Evolutionary conservation across 2,329 filamentous ascomycete species (phyloP), one percentile per base, ranked within the genome.

Genomic region (Phyllosticta citriasiana): DNA sequence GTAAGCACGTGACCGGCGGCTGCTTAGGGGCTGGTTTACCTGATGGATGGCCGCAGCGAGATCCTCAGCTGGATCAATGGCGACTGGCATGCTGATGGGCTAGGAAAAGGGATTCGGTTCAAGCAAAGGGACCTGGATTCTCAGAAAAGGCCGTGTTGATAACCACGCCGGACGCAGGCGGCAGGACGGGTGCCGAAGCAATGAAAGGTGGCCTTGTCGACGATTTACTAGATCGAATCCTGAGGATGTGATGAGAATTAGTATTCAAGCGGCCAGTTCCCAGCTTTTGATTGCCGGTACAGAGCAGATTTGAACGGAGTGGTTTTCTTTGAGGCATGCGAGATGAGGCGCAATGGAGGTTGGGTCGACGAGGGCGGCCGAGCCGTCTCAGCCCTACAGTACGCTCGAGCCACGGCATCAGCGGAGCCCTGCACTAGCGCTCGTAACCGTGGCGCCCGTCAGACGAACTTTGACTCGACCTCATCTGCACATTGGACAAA

Each of bases 1-100:
- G 53, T 56, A 27, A 57, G 60, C 26, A 60, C 58, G 57, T n/a
- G 57, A 33, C 55, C 56, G 27, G 25, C 19, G 12, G 2, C 12
- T 58, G 68, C 16, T 53, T 3, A 55, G 67, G 26, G 52, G 33
- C n/a, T 25, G 53, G 27, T 71, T 64, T 73, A 80, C 78, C 74
- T 80, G 78, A 69, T 80, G 78, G 57, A 79, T 78, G 22, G 78
- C 76, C 57, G 74, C 68, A 59, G 74, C 76, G 55, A 80, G 69
- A 67, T 80, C 78, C 71, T 80, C 78, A 55, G 76, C 72, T 27
- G 73, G 73, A 64, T 80, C 77, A 60, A 79, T 62, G 54, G 70
- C 70, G 53, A 71, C 70, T 59, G 69, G 70, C 68, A 70, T 74
- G 59, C 56, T 68, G 40, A 7, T 16, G n/a, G 14, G 40, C 40